Conservation (phyloP, 805 yeast genomes). For the Saccharomycopsis microspora region DNA sequence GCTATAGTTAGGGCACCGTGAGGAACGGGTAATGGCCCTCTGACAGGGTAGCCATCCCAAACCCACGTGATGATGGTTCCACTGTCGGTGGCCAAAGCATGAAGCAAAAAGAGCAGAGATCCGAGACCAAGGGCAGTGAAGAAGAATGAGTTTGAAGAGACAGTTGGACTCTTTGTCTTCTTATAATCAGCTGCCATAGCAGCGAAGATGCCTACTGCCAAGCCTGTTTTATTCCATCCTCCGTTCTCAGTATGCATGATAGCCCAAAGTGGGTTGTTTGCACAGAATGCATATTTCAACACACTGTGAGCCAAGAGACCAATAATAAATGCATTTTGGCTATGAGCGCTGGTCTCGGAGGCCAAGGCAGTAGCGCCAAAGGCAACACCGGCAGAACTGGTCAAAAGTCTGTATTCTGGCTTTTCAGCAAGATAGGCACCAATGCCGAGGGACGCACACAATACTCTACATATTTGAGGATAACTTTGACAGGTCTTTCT, state of each 20-base stretch:
- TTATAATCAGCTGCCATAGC: conserved; percentile 38
- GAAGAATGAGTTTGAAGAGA: conserved; percentile 27
- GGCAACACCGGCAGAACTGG: conserved; percentile 54
- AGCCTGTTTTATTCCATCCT: conserved; percentile 69
- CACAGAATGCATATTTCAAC: conserved; percentile 60
- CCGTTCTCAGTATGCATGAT: conserved; percentile 79
- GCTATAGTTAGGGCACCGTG: conserved; percentile 61
- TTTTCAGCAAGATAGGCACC: conserved; percentile 60
- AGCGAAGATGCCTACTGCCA: conserved; percentile 55
- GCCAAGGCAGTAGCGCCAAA: conserved; percentile 53
- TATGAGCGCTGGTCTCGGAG: conserved; percentile 28
- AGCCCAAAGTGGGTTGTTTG: conserved; percentile 96
- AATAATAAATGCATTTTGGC: conserved; percentile 24
- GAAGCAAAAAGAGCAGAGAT: conserved; percentile 56
- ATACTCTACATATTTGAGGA: conserved; percentile 45
- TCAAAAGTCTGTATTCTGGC: conserved; percentile 61
- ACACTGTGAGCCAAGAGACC: conserved; percentile 71
- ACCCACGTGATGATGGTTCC: conserved; percentile 84
- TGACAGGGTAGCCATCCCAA: conserved; percentile 92
- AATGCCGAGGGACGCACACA: conserved; percentile 53
- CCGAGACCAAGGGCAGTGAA: conserved; percentile 65
- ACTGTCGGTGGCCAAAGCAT: conserved; percentile 72
- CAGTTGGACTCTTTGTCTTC: conserved; percentile 18
- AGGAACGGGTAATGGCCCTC: conserved; percentile 80
- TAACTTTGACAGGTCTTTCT: conserved; percentile 26